Conservation (phyloP, 1,284 basidiomycete genomes). For the Phellopilus nigrolimitatus region DNA sequence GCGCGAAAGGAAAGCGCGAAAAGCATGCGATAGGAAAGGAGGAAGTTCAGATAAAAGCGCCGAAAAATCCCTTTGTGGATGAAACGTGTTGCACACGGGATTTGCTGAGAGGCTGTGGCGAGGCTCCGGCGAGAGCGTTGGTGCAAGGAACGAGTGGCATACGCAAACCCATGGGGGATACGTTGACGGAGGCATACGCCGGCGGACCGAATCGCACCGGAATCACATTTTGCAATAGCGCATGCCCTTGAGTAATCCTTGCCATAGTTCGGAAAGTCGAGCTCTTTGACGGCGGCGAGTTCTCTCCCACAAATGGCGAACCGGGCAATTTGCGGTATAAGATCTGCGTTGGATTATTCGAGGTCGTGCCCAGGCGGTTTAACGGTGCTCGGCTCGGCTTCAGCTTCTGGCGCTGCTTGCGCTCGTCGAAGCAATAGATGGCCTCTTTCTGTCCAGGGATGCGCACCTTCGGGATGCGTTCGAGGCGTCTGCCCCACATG, state of each 20-base stretch:
- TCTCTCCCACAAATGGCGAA: neutral
- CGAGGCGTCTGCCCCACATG: constrained; percentile 20
- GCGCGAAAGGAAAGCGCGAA: neutral
- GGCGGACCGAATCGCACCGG: constrained; percentile 4
- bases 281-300: neutral
- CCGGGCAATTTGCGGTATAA: constrained; percentile 3
- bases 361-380: neutral
- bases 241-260: constrained; percentile 10
- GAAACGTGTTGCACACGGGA: neutral
- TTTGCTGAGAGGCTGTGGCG: too few relatives aligned
- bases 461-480: constrained; percentile 21
- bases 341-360: constrained; percentile 11
- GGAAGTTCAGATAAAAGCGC: neutral
- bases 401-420: constrained; percentile 18
- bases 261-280: neutral
- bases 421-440: constrained; percentile 18
- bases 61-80: neutral
- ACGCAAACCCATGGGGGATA: neutral
- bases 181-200: neutral
- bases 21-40: neutral
- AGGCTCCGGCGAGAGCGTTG: neutral
- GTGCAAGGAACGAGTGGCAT: neutral
- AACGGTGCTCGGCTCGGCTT: neutral
- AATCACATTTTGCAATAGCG: constrained; percentile 11
- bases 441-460: constrained; percentile 19